These are phyloP conservation scores for Nakazawaea populi DNA, from an alignment of 805 yeast genomes.

Conservation along the genomic window DNA sequence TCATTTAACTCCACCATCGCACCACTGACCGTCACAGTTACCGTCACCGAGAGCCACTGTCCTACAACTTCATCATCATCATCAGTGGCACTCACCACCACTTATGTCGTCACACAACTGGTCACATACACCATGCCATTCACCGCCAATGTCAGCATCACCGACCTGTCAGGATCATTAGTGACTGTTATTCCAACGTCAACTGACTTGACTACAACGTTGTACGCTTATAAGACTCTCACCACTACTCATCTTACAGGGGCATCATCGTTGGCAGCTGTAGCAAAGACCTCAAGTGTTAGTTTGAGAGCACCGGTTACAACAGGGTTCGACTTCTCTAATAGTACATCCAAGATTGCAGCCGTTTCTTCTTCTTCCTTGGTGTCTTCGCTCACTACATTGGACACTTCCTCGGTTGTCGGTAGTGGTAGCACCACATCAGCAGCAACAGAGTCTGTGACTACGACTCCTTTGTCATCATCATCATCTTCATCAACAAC, in stretches of 20 bases:
- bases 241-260: conserved; percentile 6
- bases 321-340: conserved; percentile 4
- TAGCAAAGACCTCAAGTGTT: background rate
- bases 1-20: conserved; percentile 5
- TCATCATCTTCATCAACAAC: background rate
- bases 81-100: conserved; percentile 13
- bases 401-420: background rate
- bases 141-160: conserved; percentile 24
- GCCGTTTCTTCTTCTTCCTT: conserved; percentile 1
- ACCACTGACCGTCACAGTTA: conserved; percentile 17
- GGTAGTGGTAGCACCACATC: no score
- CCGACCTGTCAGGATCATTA: conserved; percentile 23
- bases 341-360: background rate
- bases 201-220: conserved; percentile 21
- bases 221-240: conserved; percentile 13
- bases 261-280: background rate
- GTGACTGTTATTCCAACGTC: conserved; percentile 23
- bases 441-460: background rate
- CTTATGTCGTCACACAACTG: conserved; percentile 16
- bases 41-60: conserved; percentile 14
- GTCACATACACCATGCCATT: conserved; percentile 23
- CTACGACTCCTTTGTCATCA: background rate
- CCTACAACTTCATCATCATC: conserved; percentile 7
- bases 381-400: background rate
- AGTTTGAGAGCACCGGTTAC: conserved; percentile 4